These are phyloP conservation scores for Populus deltoides DNA, from an alignment of 345 rosid species.

Conservation along the genomic window DNA sequence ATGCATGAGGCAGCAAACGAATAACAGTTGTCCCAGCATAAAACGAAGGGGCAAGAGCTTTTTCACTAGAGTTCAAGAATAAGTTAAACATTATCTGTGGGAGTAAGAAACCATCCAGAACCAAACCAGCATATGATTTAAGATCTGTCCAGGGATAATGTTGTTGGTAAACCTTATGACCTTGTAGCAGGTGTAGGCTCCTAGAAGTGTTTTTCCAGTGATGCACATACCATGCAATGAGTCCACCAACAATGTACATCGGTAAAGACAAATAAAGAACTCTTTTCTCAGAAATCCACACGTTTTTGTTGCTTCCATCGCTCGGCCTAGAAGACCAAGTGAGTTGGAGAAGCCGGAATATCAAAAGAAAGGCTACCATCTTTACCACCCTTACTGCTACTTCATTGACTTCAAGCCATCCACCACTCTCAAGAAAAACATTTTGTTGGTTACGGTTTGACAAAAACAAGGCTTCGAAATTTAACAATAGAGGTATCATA, in stretches of 20 bases:
- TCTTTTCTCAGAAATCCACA: conserved; percentile 68
- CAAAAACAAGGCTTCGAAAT: conserved; percentile 69
- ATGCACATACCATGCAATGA: conserved; percentile 61
- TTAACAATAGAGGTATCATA: conserved; percentile 73
- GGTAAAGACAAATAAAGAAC: conserved; percentile 56
- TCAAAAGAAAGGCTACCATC: conserved; percentile 79
- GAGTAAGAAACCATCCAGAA: conserved; percentile 71
- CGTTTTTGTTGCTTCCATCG: conserved; percentile 29
- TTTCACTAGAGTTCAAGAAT: conserved; percentile 41
- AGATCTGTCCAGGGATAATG: conserved; percentile 54
- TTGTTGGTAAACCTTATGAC: conserved; percentile 27
- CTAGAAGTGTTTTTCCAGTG: conserved; percentile 31
- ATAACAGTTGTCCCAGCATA: conserved; percentile 61
- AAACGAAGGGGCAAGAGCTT: conserved; percentile 53
- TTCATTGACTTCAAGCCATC: conserved; percentile 86
- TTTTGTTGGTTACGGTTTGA: conserved; percentile 43
- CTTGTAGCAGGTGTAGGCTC: conserved; percentile 26
- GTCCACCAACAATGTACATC: conserved; percentile 55
- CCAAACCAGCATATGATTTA: conserved; percentile 72
- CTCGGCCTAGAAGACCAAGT: conserved; percentile 61
- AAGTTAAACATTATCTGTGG: conserved; percentile 82
- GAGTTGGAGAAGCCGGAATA: conserved; percentile 73
- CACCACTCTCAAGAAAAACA: conserved; percentile 59
- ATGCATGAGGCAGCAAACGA: conserved; percentile 74
- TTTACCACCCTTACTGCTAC: conserved; percentile 74